A percentile compares a stretch with the other conserved stretches of the same genome.
These are phyloP conservation scores for Akanthomyces muscarius DNA, from an alignment of 2,329 filamentous ascomycete species.

Conservation along the genomic window DNA sequence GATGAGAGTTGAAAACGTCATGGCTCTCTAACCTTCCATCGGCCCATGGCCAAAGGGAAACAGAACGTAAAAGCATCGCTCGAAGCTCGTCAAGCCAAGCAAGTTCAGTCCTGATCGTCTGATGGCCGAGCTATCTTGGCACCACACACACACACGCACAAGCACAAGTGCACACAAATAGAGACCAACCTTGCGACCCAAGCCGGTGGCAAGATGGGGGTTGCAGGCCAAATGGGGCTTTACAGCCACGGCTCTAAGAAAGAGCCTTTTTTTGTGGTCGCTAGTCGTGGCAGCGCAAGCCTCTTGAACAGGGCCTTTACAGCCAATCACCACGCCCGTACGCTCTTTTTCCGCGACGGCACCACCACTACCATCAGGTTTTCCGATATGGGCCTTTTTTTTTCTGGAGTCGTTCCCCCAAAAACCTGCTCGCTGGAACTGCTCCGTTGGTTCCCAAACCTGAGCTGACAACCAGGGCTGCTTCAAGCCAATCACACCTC, in stretches of 20 bases:
- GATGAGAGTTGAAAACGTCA: neutral
- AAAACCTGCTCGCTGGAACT: neutral
- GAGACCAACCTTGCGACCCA: too few species aligned
- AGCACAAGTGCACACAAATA: neutral
- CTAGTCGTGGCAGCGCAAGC: constrained; percentile 7
- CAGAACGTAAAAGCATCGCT: neutral
- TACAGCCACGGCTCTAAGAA: neutral
- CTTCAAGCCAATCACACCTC: constrained; percentile 4
- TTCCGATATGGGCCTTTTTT: neutral
- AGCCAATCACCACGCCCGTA: constrained; percentile 7
- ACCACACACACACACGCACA: neutral
- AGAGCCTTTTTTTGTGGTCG: neutral
- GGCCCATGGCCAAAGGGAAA: neutral
- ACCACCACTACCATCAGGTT: neutral
- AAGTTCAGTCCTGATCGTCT: neutral
- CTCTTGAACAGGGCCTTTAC: neutral
- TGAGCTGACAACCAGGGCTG: neutral
- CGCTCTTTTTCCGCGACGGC: neutral
- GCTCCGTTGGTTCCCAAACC: too few species aligned
- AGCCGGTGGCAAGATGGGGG: neutral
- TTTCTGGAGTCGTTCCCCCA: neutral
- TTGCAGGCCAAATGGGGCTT: constrained; percentile 1
- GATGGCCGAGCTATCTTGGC: neutral
- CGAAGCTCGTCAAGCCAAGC: neutral
- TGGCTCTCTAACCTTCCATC: neutral